These are phyloP conservation scores for Triticum turgidum DNA, from an alignment of 176 grass and related monocot species.

Conservation along the genomic window DNA sequence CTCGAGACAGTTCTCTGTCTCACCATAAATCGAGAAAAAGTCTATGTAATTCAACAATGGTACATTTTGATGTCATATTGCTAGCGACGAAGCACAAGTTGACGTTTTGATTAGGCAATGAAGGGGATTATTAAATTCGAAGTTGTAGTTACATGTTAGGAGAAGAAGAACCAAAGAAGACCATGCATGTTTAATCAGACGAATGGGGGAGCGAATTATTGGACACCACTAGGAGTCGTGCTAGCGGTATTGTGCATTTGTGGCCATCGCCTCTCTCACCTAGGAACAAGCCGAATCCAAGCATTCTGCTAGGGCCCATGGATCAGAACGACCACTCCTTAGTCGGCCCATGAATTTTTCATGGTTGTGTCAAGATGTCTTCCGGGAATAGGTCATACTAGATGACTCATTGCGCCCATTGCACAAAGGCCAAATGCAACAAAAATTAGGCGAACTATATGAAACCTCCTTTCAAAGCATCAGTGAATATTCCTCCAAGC, in stretches of 20 bases:
- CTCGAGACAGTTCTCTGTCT: too few species aligned
- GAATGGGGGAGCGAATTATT: constrained; percentile 17
- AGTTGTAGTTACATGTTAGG: background rate
- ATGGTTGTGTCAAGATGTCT: too few species aligned
- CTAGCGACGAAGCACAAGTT: too few species aligned
- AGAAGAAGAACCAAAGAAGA: background rate
- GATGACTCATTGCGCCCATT: too few species aligned
- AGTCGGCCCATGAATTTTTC: background rate
- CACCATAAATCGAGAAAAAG: too few species aligned
- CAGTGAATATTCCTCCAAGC: too few species aligned
- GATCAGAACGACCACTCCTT: background rate
- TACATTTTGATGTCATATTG: too few species aligned
- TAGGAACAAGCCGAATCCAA: constrained; percentile 40
- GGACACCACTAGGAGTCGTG: constrained; percentile 19
- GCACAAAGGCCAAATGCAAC: too few species aligned
- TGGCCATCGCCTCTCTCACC: background rate
- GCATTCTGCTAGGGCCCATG: background rate
- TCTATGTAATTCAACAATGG: too few species aligned
- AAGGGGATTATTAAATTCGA: background rate
- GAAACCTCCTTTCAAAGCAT: too few species aligned
- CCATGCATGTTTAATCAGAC: background rate
- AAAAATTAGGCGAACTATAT: too few species aligned
- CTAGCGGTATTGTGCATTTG: constrained; percentile 14
- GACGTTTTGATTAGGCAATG: background rate
- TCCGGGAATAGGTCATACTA: too few species aligned